These are phyloP conservation scores for Annulohypoxylon moriforme DNA, from an alignment of 495 filamentous ascomycete genomes.

Conservation along the genomic window DNA sequence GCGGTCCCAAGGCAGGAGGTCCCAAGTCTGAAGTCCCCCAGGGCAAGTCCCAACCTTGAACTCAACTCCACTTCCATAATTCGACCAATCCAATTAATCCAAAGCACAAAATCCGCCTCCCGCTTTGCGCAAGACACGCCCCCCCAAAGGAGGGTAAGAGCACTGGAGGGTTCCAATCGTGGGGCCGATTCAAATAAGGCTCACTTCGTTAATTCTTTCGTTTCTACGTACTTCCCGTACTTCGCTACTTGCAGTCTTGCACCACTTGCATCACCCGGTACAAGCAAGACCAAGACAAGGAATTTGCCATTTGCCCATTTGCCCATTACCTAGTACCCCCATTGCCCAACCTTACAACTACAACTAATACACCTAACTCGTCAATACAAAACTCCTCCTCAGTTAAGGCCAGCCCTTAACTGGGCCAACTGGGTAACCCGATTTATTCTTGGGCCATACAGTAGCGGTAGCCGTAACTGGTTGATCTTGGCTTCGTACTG, in stretches of 20 bases:
- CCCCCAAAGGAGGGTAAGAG: constrained; percentile 10
- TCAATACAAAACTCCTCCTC: background rate
- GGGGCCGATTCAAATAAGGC: constrained; percentile 45
- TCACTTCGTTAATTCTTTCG: constrained; percentile 11
- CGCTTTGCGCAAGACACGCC: constrained; percentile 41
- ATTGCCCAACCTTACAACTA: background rate
- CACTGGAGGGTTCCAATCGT: constrained; percentile 25
- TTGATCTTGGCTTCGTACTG: background rate
- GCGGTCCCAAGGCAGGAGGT: background rate
- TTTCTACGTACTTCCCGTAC: too few species aligned
- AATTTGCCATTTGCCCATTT: too few species aligned
- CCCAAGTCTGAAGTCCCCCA: constrained; percentile 10
- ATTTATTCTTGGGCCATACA: constrained; percentile 29
- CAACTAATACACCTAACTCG: constrained; percentile 23
- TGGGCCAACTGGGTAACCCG: constrained; percentile 30
- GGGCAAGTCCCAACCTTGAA: background rate
- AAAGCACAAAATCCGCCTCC: constrained; percentile 28
- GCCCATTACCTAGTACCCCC: background rate
- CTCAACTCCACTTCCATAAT: constrained; percentile 31
- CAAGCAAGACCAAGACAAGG: too few species aligned
- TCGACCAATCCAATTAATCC: constrained; percentile 32
- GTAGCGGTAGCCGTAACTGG: background rate
- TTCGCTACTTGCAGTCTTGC: too few species aligned
- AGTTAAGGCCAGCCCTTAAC: constrained; percentile 40
- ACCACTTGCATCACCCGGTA: constrained; percentile 3